Evolutionary conservation across 192 early-diverging fungal genomes (phyloP).

Genomic region (Phlyctochytrium bullatum): DNA sequence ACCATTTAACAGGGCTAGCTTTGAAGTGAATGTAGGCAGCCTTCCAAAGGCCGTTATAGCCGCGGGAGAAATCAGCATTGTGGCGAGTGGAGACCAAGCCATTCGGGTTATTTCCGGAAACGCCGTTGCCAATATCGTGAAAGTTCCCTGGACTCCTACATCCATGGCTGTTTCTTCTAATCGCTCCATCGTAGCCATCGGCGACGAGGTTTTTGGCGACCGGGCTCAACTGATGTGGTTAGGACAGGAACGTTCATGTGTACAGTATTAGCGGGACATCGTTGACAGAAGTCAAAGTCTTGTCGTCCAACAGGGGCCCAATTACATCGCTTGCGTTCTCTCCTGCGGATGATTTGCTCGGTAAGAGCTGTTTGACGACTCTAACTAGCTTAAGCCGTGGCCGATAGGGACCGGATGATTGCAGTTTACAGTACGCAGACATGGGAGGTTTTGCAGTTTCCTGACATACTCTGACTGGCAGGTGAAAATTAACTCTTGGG

Average conservation of each 20-base stretch:
- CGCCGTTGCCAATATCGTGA: constrained; percentile 32
- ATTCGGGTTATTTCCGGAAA: constrained; percentile 52
- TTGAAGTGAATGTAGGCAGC: constrained; percentile 12
- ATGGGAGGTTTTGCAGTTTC: too few species aligned
- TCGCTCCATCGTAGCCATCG: constrained; percentile 57
- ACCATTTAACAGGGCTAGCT: background rate
- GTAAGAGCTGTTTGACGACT: background rate
- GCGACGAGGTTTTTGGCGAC: constrained; percentile 55
- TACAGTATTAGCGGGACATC: constrained; percentile 53
- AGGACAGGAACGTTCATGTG: constrained; percentile 66
- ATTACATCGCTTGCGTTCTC: constrained; percentile 80
- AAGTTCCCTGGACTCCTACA: constrained; percentile 47
- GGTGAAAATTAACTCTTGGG: constrained; percentile 70
- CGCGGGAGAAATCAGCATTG: constrained; percentile 44
- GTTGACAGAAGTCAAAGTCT: constrained; percentile 31
- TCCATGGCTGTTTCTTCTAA: constrained; percentile 54
- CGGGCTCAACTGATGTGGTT: constrained; percentile 7
- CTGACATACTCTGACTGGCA: constrained; percentile 13
- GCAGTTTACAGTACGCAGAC: constrained; percentile 62
- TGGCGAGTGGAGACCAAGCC: constrained; percentile 52
- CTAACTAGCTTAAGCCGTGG: constrained; percentile 60
- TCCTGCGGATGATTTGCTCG: constrained; percentile 66
- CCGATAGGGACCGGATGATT: constrained; percentile 79
- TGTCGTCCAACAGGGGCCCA: constrained; percentile 48
- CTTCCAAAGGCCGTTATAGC: constrained; percentile 58